Evolutionary conservation across 768 basidiomycete species (phyloP).

Genomic region (Filobasidium floriforme): DNA sequence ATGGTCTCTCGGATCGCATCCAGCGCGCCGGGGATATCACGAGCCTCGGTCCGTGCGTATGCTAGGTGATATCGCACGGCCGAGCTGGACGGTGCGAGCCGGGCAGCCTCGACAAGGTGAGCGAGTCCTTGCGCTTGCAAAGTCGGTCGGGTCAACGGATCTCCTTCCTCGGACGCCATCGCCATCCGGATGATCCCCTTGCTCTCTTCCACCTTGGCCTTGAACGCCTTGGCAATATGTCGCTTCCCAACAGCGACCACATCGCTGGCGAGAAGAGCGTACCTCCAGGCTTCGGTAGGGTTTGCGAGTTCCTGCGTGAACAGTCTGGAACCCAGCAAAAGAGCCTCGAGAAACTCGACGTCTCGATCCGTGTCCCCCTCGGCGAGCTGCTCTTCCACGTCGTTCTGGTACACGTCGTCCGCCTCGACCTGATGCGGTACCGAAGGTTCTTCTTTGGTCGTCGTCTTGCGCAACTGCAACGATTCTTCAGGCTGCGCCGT

Average conservation of each 20-base stretch:
- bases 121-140: slow-evolving; percentile 58
- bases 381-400: slow-evolving; percentile 22
- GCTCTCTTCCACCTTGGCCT: slow-evolving; percentile 39
- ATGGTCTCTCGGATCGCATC: slow-evolving; percentile 63
- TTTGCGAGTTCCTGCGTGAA: slow-evolving; percentile 57
- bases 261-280: slow-evolving; percentile 39
- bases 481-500: slow-evolving; percentile 47
- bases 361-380: slow-evolving; percentile 57
- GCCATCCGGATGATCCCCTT: slow-evolving; percentile 62
- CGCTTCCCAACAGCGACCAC: slow-evolving; percentile 54
- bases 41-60: slow-evolving; percentile 60
- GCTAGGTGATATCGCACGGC: slow-evolving; percentile 70
- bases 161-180: slow-evolving; percentile 63
- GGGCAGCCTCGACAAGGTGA: slow-evolving; percentile 41
- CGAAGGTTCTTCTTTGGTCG: slow-evolving; percentile 3
- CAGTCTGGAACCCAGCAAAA: slow-evolving; percentile 71
- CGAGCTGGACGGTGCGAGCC: slow-evolving; percentile 36
- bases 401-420: slow-evolving; percentile 9
- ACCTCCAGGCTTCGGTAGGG: slow-evolving; percentile 51
- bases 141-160: slow-evolving; percentile 48
- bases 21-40: slow-evolving; percentile 63
- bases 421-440: slow-evolving; percentile 7
- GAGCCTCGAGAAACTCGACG: slow-evolving; percentile 64
- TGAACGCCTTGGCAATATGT: slow-evolving; percentile 5
- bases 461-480: slow-evolving; percentile 35